Evolutionary conservation across 371 early-diverging fungal genomes (phyloP).

Genomic region (Mycotypha africana): DNA sequence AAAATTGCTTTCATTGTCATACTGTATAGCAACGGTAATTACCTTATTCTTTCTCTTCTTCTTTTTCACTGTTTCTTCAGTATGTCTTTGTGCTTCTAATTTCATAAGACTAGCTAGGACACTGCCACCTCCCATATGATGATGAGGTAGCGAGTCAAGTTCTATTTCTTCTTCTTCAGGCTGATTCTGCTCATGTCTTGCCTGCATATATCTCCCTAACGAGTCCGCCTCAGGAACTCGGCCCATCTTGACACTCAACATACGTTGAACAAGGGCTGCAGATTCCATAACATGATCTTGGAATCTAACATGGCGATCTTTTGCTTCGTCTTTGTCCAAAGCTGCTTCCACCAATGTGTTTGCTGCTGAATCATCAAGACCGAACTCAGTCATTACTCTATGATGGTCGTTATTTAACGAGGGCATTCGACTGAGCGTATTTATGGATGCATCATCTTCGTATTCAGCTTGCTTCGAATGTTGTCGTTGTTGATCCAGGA

Average conservation of each 20-base stretch:
- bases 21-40: too few relatives aligned
- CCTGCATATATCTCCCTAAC: slow-evolving; percentile 1
- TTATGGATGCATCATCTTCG: neutral
- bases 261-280: slow-evolving; percentile 36
- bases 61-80: neutral
- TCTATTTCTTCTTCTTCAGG: slow-evolving; percentile 6
- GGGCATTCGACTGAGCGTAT: neutral
- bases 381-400: neutral
- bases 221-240: neutral
- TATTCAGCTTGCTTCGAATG: neutral
- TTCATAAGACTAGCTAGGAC: slow-evolving; percentile 39
- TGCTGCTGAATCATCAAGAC: slow-evolving; percentile 7
- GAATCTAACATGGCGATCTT: slow-evolving; percentile 41
- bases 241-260: slow-evolving; percentile 20
- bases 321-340: slow-evolving; percentile 33
- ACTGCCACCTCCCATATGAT: slow-evolving; percentile 19
- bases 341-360: slow-evolving; percentile 38
- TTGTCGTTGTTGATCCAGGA: neutral
- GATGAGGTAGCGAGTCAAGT: neutral
- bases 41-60: slow-evolving; percentile 3
- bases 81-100: slow-evolving; percentile 26
- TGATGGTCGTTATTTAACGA: slow-evolving; percentile 6
- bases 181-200: slow-evolving; percentile 1
- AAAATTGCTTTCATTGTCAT: too few relatives aligned
- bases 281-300: slow-evolving; percentile 43